A percentile compares a stretch with the other conserved stretches of the same genome.
Evolutionary conservation across 2,329 filamentous ascomycete species (phyloP).

Genomic region (Diplodia sapinea): DNA sequence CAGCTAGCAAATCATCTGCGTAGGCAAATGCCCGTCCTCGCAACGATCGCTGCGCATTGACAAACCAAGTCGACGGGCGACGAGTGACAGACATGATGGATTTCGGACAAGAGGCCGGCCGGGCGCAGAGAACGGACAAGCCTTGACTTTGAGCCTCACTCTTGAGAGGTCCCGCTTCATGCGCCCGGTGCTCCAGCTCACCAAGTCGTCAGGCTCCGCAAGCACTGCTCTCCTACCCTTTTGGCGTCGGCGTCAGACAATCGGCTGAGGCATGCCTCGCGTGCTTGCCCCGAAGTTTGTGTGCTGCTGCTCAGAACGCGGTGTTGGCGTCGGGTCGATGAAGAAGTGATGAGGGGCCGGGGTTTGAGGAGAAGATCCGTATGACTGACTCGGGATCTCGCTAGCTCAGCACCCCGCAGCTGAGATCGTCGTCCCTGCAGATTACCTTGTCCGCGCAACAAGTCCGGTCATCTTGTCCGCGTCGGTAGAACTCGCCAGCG

Average conservation of each 20-base stretch:
- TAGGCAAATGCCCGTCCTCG: constrained; percentile 4
- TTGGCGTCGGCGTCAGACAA: constrained; percentile 32
- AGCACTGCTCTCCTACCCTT: constrained; percentile 23
- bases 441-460: not conserved
- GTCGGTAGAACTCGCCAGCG: constrained; percentile 36
- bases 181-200: constrained; percentile 32
- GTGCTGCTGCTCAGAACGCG: constrained; percentile 19
- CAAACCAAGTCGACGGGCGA: not conserved
- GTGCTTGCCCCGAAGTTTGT: constrained; percentile 7
- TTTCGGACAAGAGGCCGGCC: constrained; percentile 5
- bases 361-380: constrained; percentile 20
- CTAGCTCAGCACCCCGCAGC: constrained; percentile 11
- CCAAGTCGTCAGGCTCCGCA: constrained; percentile 30
- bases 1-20: constrained; percentile 15
- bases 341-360: not conserved
- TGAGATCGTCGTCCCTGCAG: constrained; percentile 19
- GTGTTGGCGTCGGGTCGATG: not conserved
- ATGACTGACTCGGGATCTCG: constrained; percentile 15
- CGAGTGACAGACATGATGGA: not conserved
- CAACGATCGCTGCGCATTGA: not conserved
- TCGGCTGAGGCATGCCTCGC: constrained; percentile 26
- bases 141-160: constrained; percentile 51
- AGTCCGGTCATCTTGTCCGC: constrained; percentile 39
- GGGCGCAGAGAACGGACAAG: constrained; percentile 41
- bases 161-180: constrained; percentile 46